phyloP scores from a whole-genome alignment of 1,284 basidiomycete species.

The Papiliotrema flavescens region DNA sequence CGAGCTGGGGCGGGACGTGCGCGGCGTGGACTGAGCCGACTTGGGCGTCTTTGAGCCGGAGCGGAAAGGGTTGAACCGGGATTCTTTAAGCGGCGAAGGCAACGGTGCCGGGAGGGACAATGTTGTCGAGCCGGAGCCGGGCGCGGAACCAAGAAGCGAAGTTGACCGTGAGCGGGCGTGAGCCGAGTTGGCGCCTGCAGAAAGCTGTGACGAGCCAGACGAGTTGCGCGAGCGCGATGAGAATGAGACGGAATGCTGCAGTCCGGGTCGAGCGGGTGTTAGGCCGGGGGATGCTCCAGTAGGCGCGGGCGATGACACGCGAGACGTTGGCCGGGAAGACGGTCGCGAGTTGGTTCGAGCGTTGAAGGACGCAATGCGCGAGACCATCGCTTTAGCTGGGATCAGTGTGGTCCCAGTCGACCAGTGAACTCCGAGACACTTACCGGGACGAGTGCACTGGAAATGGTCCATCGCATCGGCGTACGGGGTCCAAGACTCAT shows the following conservation, averaged over 20 bases:
- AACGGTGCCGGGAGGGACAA: neutral
- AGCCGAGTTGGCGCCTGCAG: neutral
- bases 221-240: neutral
- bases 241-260: slow-evolving; percentile 3
- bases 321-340: slow-evolving; percentile 4
- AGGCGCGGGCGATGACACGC: neutral
- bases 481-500: slow-evolving; percentile 29
- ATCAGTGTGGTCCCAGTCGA: neutral
- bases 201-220: neutral
- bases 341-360: slow-evolving; percentile 14
- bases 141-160: slow-evolving; percentile 1
- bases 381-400: slow-evolving; percentile 1
- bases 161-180: slow-evolving; percentile 1
- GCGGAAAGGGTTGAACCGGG: slow-evolving; percentile 7
- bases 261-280: neutral
- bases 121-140: no score
- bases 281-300: neutral
- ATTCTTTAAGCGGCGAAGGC: slow-evolving; percentile 5
- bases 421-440: slow-evolving; percentile 9
- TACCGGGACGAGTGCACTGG: slow-evolving; percentile 27
- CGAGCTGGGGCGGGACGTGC: slow-evolving; percentile 6
- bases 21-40: neutral
- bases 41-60: neutral
- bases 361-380: slow-evolving; percentile 17
- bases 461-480: slow-evolving; percentile 35